Conservation (phyloP, 495 filamentous ascomycete genomes). For the Cudoniella acicularis region DNA sequence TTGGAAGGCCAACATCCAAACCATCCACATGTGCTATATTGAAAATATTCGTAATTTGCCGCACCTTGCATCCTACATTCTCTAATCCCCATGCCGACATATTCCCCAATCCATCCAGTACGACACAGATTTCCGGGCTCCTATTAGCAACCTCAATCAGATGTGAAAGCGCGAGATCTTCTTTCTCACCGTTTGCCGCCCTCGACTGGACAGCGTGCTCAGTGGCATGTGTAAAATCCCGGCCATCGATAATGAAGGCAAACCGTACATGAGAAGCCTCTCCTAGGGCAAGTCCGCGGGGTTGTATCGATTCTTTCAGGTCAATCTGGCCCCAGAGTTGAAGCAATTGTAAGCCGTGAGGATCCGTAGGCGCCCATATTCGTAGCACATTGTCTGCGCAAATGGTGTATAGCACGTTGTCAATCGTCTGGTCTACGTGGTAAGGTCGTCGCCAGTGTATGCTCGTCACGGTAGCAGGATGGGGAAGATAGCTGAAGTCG, state of each 20-base stretch:
- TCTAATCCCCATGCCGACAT: conserved; percentile 97
- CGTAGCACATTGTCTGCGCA: conserved; percentile 80
- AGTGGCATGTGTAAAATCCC: conserved; percentile 71
- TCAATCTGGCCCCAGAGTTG: conserved; percentile 83
- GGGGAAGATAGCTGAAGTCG: conserved; percentile 84
- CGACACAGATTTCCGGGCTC: conserved; percentile 81
- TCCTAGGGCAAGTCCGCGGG: conserved; percentile 37
- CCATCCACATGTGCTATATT: conserved; percentile 77
- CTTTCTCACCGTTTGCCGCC: conserved; percentile 49
- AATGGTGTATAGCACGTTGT: conserved; percentile 90
- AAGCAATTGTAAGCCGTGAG: conserved; percentile 65
- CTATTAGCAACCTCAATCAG: conserved; percentile 82
- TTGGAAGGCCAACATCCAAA: conserved; percentile 61
- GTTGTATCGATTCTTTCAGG: conserved; percentile 68
- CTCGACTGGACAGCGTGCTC: conserved; percentile 66
- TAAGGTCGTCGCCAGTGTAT: conserved; percentile 81
- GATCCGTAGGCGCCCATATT: conserved; percentile 77
- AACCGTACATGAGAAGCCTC: conserved; percentile 49
- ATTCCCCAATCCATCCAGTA: conserved; percentile 76
- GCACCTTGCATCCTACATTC: conserved; percentile 73
- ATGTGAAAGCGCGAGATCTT: conserved; percentile 72
- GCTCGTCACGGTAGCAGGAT: conserved; percentile 73
- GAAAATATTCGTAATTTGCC: conserved; percentile 69
- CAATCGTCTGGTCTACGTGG: conserved; percentile 71
- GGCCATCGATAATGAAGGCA: conserved; percentile 81